phyloP scores from a whole-genome alignment of 805 yeast species.

The Clavispora fructus region DNA sequence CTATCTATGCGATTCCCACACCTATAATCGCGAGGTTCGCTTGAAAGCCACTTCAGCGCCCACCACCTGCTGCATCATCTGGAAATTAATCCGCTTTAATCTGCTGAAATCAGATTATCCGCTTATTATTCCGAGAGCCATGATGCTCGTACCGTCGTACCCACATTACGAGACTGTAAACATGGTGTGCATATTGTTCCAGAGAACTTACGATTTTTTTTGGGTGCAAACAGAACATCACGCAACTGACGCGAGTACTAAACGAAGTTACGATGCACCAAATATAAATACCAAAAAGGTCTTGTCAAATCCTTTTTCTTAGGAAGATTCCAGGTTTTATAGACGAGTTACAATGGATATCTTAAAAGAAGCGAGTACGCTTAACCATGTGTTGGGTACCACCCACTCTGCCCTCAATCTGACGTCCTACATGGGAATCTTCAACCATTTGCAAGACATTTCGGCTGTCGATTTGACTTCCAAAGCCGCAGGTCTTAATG shows the following conservation, averaged over 20 bases:
- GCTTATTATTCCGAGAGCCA: background rate
- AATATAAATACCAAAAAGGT: background rate
- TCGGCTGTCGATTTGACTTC: background rate
- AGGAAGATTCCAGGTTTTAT: background rate
- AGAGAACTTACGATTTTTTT: constrained; percentile 1
- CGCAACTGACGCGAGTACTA: background rate
- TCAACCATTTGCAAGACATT: constrained; percentile 1
- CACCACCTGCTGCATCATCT: no score
- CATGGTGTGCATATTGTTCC: background rate
- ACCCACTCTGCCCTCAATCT: background rate
- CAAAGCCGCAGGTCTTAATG: constrained; percentile 17
- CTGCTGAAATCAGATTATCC: background rate
- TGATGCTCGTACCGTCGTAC: background rate
- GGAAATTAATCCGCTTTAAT: no score
- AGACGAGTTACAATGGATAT: background rate
- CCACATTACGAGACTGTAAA: background rate
- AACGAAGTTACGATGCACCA: background rate
- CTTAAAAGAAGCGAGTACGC: background rate
- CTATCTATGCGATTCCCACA: no score
- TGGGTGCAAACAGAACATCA: constrained; percentile 1
- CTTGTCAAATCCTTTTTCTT: background rate
- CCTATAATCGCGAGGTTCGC: no score
- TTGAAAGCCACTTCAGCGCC: no score
- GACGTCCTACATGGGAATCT: background rate
- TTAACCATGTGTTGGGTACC: constrained; percentile 1